These are phyloP conservation scores for Globisporangium radiosum DNA, from an alignment of 352 stramenopile species.

Conservation along the genomic window DNA sequence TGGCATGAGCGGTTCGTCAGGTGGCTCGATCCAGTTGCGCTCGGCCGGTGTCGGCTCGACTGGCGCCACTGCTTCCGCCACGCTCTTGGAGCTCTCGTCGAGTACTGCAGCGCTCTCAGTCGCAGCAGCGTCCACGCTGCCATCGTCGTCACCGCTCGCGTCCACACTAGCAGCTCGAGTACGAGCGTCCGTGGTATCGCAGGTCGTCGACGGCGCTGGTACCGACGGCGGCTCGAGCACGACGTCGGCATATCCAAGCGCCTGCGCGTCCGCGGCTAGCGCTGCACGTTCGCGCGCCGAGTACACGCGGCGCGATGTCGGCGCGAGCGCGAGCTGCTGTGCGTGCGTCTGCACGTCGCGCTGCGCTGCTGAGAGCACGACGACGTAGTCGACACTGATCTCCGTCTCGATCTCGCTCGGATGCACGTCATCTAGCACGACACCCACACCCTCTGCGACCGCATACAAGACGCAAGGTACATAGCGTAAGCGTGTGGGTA, in stretches of 20 bases:
- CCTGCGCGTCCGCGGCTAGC: conserved; percentile 21
- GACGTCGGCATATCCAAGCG: conserved; percentile 25
- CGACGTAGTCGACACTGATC: conserved; percentile 43
- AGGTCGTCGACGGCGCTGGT: background rate
- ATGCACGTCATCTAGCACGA: conserved; percentile 62
- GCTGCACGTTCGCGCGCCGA: conserved; percentile 46
- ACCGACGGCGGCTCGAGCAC: background rate
- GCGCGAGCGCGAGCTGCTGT: conserved; percentile 26
- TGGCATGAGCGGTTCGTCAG: conserved; percentile 27
- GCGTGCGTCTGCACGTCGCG: conserved; percentile 30
- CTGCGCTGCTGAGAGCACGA: conserved; percentile 36
- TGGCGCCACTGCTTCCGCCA: background rate
- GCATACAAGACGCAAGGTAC: background rate
- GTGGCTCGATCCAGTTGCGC: conserved; percentile 29
- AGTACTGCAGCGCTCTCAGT: conserved; percentile 9
- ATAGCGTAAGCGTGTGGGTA: background rate
- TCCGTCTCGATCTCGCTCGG: conserved; percentile 28
- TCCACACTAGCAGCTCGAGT: background rate
- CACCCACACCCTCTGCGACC: conserved; percentile 35
- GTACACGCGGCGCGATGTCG: conserved; percentile 35
- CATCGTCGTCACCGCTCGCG: background rate
- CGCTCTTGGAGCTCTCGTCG: background rate
- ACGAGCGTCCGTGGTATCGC: background rate
- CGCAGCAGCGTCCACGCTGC: conserved; percentile 2
- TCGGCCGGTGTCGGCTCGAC: conserved; percentile 22